Base-by-base conservation (phyloP, 2,329 filamentous ascomycete genomes). In the Hysterium pulicare region DNA sequence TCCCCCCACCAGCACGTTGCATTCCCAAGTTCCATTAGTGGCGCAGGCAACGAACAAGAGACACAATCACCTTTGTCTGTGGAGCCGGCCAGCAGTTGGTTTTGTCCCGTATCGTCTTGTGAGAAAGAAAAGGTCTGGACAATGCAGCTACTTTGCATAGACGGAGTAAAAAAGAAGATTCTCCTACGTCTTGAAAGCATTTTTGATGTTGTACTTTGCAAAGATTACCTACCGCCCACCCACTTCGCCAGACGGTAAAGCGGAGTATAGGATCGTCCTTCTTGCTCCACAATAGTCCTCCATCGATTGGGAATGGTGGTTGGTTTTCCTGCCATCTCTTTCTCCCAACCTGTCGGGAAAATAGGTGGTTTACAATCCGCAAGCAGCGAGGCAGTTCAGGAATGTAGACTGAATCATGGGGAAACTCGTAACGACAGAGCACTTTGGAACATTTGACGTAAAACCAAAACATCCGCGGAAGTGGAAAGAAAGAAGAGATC, bases 1-100 rank as follows among this genome's bases (percentile, higher is more conserved):
- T 38, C 15, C 20, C 21, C 13, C 28, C 26, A 46, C 45, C 51
- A 33, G 40, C 50, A 53, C 41, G 44, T 44, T 47, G 38, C 49
- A 56, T 52, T 52, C 48, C 45, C 28, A 22, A 5, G 28, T 37
- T 31, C 20, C 34, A 23, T 16, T 19, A 10, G 9, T 9, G 34
- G 13, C 9, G 32, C 17, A 16, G 32, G 13, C 32, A 8, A n/a
- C 9, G 26, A 30, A 30, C n/a, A 30, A 9, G 26, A 9, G 32
- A 19, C 9, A 33, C 13, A 33, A 33, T n/a, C 17, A 19, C 15
- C 32, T 33, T 33, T 33, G 13, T 15, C 7, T 7, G 13, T 16
- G 13, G 13, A n/a, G n/a, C n/a, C n/a, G n/a, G n/a, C n/a, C n/a
- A n/a, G n/a, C n/a, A n/a, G n/a, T n/a, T n/a, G n/a, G n/a, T n/a